Percentiles rank a stretch among this genome's conserved stretches.
phyloP scores from a whole-genome alignment of 2,329 filamentous ascomycete genomes.

The Colletotrichum endophyticum region DNA sequence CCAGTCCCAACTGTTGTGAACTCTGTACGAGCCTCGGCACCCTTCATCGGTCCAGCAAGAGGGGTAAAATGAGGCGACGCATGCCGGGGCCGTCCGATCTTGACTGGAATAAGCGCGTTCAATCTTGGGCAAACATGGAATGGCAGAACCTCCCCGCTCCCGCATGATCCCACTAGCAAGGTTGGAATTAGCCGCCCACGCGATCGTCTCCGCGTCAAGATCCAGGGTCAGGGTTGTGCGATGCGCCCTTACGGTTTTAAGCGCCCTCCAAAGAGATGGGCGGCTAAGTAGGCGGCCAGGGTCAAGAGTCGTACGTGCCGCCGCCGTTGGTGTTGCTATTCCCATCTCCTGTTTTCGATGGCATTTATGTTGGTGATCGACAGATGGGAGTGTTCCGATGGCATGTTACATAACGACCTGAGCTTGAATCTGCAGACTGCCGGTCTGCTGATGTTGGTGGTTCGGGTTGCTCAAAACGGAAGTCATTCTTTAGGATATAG shows the following conservation, averaged over 20 bases:
- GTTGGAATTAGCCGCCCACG: neutral
- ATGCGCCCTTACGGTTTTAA: neutral
- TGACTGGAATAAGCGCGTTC: neutral
- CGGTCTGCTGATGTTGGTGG: neutral
- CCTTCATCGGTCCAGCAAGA: neutral
- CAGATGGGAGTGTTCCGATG: neutral
- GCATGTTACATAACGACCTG: neutral
- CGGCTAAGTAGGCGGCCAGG: neutral
- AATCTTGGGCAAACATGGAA: neutral
- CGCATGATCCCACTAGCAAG: neutral
- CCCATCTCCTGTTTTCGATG: neutral
- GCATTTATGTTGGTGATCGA: neutral
- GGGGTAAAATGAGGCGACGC: neutral
- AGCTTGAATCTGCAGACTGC: neutral
- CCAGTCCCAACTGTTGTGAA: slow-evolving; percentile 9
- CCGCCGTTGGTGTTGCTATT: neutral
- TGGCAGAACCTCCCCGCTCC: neutral
- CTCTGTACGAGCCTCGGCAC: neutral
- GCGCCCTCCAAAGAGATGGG: neutral
- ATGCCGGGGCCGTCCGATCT: slow-evolving; percentile 1
- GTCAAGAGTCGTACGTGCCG: neutral
- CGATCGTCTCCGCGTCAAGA: neutral
- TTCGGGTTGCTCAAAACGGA: neutral
- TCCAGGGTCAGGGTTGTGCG: neutral
- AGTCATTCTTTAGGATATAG: neutral